Evolutionary conservation across 192 early-diverging fungal species (phyloP).

Genomic region (Coemansia sp.): DNA sequence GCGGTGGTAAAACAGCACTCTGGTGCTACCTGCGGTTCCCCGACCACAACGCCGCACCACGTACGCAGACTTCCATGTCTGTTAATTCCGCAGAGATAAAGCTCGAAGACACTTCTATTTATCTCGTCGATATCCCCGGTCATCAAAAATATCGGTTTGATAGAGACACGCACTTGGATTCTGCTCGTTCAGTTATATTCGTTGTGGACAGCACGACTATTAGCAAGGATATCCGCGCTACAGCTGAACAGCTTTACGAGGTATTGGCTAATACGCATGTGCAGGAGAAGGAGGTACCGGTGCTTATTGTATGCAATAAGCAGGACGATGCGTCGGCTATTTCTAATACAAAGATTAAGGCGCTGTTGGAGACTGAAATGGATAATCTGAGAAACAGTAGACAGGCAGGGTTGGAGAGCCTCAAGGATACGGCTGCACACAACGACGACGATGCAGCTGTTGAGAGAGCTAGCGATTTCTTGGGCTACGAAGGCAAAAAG

Average conservation of each 20-base stretch:
- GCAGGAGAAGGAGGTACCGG: slow-evolving; percentile 55
- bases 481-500: slow-evolving; percentile 76
- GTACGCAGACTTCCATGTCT: slow-evolving; percentile 40
- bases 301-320: slow-evolving; percentile 84
- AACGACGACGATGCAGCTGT: slow-evolving; percentile 51
- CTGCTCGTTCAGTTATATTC: slow-evolving; percentile 70
- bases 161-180: slow-evolving; percentile 64
- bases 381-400: slow-evolving; percentile 29
- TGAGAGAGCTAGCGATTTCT: slow-evolving; percentile 61
- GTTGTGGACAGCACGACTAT: slow-evolving; percentile 71
- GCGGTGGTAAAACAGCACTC: slow-evolving; percentile 37
- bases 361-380: slow-evolving; percentile 74
- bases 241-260: slow-evolving; percentile 81
- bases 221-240: slow-evolving; percentile 49
- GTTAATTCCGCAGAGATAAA: slow-evolving; percentile 24
- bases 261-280: slow-evolving; percentile 65
- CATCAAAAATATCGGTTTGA: slow-evolving; percentile 78
- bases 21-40: slow-evolving; percentile 42
- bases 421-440: slow-evolving; percentile 6
- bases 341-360: slow-evolving; percentile 61
- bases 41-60: slow-evolving; percentile 8
- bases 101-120: slow-evolving; percentile 10
- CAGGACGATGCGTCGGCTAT: slow-evolving; percentile 70
- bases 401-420: slow-evolving; percentile 27
- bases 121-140: slow-evolving; percentile 84